Evolutionary conservation across 345 rosid genomes (phyloP).

Genomic region (Salix dunnii): DNA sequence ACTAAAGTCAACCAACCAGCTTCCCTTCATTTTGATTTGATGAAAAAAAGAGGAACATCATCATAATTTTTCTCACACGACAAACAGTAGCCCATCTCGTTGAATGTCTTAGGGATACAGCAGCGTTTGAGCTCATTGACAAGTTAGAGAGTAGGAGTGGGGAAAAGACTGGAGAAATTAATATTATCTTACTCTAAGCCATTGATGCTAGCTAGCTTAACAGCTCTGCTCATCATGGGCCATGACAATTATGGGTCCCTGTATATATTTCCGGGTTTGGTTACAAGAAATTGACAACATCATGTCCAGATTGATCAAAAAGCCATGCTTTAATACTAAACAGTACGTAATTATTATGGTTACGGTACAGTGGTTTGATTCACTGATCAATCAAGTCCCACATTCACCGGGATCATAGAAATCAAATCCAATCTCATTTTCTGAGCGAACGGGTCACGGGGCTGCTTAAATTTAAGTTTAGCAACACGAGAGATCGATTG

Average conservation of each 20-base stretch:
- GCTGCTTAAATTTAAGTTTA: neutral
- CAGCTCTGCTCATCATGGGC: neutral
- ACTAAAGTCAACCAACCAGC: neutral
- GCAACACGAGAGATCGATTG: neutral
- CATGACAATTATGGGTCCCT: neutral
- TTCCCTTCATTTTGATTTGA: neutral
- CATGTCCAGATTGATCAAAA: neutral
- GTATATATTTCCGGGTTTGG: neutral
- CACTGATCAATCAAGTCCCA: neutral
- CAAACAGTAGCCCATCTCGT: neutral
- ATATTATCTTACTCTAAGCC: no score
- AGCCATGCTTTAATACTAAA: neutral
- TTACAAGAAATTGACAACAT: neutral
- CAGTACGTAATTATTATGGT: neutral
- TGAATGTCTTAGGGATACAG: neutral
- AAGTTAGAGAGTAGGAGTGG: no score
- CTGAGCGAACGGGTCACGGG: constrained; percentile 5
- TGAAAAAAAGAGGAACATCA: neutral
- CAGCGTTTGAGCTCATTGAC: neutral
- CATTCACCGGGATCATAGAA: neutral
- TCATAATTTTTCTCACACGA: neutral
- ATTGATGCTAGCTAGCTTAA: no score
- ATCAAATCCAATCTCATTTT: neutral
- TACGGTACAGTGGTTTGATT: neutral
- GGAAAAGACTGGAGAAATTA: no score